phyloP scores from a whole-genome alignment of 345 rosid species.

The Cardiospermum halicacabum region DNA sequence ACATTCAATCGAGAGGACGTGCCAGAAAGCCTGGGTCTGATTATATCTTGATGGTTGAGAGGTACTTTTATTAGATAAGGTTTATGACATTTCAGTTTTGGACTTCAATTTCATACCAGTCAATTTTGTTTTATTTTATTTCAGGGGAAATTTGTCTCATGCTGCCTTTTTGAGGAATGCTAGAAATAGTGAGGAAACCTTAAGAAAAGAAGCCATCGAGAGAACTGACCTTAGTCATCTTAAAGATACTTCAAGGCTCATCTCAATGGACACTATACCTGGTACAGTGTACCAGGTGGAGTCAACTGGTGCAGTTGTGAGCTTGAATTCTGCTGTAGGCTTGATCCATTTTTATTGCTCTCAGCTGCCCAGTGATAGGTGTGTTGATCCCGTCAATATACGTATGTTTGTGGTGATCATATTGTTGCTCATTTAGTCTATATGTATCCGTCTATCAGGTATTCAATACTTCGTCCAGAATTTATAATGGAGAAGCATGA shows the following conservation, averaged over 20 bases:
- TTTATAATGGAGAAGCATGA: conserved; percentile 88
- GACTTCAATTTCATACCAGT: conserved; percentile 2
- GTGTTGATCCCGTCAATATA: background rate
- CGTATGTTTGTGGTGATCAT: conserved; percentile 5
- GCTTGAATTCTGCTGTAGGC: conserved; percentile 97
- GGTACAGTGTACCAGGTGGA: conserved; percentile 95
- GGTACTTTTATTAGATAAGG: conserved; percentile 37
- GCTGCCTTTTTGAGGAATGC: conserved; percentile 90
- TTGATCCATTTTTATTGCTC: conserved; percentile 93
- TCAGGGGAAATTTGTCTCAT: conserved; percentile 83
- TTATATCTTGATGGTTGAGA: conserved; percentile 97
- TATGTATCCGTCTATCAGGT: conserved; percentile 40
- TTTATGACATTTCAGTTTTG: conserved; percentile 3
- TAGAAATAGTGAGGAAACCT: conserved; percentile 93
- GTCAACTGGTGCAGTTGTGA: conserved; percentile 94
- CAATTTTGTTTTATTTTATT: conserved; percentile 5
- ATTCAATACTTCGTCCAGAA: conserved; percentile 95
- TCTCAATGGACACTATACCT: conserved; percentile 63
- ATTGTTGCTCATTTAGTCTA: conserved; percentile 13
- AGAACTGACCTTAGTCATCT: conserved; percentile 96
- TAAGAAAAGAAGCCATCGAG: conserved; percentile 93
- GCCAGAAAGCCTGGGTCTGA: conserved; percentile 99
- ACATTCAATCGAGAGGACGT: conserved; percentile 98
- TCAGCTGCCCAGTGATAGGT: conserved; percentile 99
- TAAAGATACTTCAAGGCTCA: conserved; percentile 79